Base-by-base conservation (phyloP, 2,329 filamentous ascomycete genomes). In the Talaromyces amestolkiae region DNA sequence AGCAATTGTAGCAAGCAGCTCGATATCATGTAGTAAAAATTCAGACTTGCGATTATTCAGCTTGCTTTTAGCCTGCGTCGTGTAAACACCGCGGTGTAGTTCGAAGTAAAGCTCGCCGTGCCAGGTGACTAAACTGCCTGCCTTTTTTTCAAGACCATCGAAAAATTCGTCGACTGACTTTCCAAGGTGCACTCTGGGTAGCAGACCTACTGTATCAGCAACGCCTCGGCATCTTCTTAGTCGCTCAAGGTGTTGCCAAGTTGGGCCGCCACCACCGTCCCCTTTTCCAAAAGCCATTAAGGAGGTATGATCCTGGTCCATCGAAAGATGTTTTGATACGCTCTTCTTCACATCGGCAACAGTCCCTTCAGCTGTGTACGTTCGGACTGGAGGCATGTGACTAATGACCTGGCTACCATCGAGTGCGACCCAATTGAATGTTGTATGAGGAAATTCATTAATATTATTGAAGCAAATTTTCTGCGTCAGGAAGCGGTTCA, bases 391-490 rank as follows among this genome's bases (percentile, higher is more conserved):
- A 2, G 93, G 88, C 95, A 99, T 99, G 75, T 99, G 95, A 77
- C 94, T 98, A 68, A 99, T 88, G 69, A 99, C 95, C 75, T 98
- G 95, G 73, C 91, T 96, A 66, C 95, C 94, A 77, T 99, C 95
- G 13, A 97, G 86, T 11, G 93, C 88, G 35, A 99, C 93, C 95
- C 95, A 99, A 78, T 97, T 97, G 84, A 99, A 99, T 0, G 95
- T 98, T 7, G 95, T 98, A 76, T 98, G 95, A 0, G 95, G 95
- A 80, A 98, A 99, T 74, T 91, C 96, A 81, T 98, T 98, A 84
- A 98, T 98, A 77, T 98, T 98, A 82, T 98, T 98, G 94, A 95
- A 99, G 82, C 94, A 97, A 66, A 99, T 84, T 81, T 99, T 99
- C 78, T 99, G 95, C 0, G 95, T 99, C 73, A 99, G 90, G 83